A percentile compares a stretch with the other conserved stretches of the same genome.
phyloP scores from a whole-genome alignment of 805 yeast genomes.

The Suhomyces tanzawaensis region DNA sequence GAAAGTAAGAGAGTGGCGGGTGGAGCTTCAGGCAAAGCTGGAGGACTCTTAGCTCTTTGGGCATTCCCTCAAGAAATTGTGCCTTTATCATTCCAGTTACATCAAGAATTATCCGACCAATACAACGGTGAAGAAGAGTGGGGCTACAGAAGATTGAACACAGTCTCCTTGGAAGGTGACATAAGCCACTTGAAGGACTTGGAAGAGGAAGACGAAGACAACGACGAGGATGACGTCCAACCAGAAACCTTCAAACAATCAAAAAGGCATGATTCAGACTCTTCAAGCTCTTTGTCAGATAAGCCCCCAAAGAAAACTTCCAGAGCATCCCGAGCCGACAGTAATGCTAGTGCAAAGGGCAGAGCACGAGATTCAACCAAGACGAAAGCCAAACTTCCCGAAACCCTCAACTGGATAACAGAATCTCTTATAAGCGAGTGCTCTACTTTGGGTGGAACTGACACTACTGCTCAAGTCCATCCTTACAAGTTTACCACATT shows the following conservation, averaged over 20 bases:
- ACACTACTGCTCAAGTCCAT: constrained; percentile 94
- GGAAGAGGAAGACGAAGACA: constrained; percentile 21
- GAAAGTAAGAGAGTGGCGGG: constrained; percentile 94
- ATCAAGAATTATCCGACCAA: constrained; percentile 74
- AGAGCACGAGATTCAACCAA: constrained; percentile 2
- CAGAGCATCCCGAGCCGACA: constrained; percentile 28
- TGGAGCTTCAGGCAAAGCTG: constrained; percentile 97
- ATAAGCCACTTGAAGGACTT: constrained; percentile 35
- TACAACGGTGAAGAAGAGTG: constrained; percentile 83
- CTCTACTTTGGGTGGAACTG: constrained; percentile 78
- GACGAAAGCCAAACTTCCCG: constrained; percentile 43
- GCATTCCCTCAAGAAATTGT: constrained; percentile 96
- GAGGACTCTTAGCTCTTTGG: constrained; percentile 92
- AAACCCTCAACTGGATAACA: constrained; percentile 74
- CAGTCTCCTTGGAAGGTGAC: constrained; percentile 86
- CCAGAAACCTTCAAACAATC: constrained; percentile 12
- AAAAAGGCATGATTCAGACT: constrained; percentile 13
- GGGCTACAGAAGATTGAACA: constrained; percentile 89
- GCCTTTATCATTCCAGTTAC: constrained; percentile 80
- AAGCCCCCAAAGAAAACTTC: constrained; percentile 39
- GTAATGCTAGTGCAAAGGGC: neutral
- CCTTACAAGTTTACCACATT: constrained; percentile 92
- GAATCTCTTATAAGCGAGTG: constrained; percentile 63
- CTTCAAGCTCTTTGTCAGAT: constrained; percentile 12
- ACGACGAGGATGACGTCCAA: constrained; percentile 16